Conservation (phyloP, 2,329 filamentous ascomycete species). For the Trichoderma sp. region DNA sequence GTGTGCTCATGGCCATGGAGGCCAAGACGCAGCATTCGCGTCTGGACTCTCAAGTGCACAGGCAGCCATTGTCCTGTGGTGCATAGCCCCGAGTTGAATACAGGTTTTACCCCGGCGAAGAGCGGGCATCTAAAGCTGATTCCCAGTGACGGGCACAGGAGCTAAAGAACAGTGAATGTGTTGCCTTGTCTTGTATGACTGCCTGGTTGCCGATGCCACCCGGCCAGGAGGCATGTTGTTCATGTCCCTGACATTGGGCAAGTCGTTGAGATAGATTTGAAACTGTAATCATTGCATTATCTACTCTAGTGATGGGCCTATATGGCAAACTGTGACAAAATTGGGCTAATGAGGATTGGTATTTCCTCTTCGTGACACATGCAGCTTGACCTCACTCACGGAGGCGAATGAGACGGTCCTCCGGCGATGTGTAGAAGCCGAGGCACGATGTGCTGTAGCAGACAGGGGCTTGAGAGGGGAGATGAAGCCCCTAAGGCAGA, state of each 20-base stretch:
- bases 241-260: slow-evolving; percentile 11
- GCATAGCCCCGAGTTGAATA: slow-evolving; percentile 25
- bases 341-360: too few relatives aligned
- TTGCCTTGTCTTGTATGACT: slow-evolving; percentile 2
- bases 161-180: not conserved
- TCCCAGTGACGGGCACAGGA: not conserved
- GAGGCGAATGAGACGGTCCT: too few relatives aligned
- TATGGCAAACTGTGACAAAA: not conserved
- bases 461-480: too few relatives aligned
- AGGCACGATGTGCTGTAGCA: too few relatives aligned
- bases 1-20: slow-evolving; percentile 9
- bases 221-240: not conserved
- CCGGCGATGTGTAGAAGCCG: too few relatives aligned
- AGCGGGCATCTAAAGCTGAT: slow-evolving; percentile 20
- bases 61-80: slow-evolving; percentile 17
- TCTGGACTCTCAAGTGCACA: slow-evolving; percentile 8
- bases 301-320: not conserved
- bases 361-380: not conserved
- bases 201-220: not conserved
- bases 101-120: slow-evolving; percentile 25
- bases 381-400: too few relatives aligned
- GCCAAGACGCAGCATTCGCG: slow-evolving; percentile 5
- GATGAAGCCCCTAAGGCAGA: too few relatives aligned
- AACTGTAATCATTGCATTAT: not conserved
- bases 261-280: slow-evolving; percentile 15